Conservation (phyloP, 345 rosid species). For the Aquilaria sinensis region DNA sequence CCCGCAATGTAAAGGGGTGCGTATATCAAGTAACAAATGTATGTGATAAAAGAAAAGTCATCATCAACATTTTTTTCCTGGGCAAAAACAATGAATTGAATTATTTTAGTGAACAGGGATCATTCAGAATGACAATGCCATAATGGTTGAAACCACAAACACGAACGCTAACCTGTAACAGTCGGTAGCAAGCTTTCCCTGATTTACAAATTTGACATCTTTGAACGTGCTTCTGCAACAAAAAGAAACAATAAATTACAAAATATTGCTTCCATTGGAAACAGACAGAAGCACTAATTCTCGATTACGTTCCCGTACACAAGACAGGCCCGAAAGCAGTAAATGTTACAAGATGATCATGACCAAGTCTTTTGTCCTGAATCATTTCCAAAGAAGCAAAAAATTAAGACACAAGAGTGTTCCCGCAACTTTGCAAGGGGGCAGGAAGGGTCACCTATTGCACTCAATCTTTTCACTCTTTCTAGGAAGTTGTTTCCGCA, state of each 20-base stretch:
- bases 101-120: conserved; percentile 14
- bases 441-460: too few species aligned
- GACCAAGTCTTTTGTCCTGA: too few species aligned
- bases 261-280: too few species aligned
- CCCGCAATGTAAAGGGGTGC: conserved; percentile 93
- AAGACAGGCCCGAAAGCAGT: too few species aligned
- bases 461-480: too few species aligned
- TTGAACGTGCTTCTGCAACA: conserved; percentile 51
- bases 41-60: conserved; percentile 41
- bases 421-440: too few species aligned
- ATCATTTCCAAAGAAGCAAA: too few species aligned
- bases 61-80: conserved; percentile 58
- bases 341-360: too few species aligned
- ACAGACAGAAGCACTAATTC: too few species aligned
- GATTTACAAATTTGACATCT: conserved; percentile 54
- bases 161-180: conserved; percentile 41
- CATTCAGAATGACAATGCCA: conserved; percentile 1
- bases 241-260: neutral
- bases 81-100: neutral
- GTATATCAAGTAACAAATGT: conserved; percentile 80
- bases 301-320: too few species aligned
- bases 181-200: conserved; percentile 47
- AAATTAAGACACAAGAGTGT: too few species aligned
- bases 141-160: conserved; percentile 1
- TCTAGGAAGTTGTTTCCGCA: too few species aligned